Evolutionary conservation across 2,329 filamentous ascomycete genomes (phyloP).

Genomic region (Gyromitra esculenta): DNA sequence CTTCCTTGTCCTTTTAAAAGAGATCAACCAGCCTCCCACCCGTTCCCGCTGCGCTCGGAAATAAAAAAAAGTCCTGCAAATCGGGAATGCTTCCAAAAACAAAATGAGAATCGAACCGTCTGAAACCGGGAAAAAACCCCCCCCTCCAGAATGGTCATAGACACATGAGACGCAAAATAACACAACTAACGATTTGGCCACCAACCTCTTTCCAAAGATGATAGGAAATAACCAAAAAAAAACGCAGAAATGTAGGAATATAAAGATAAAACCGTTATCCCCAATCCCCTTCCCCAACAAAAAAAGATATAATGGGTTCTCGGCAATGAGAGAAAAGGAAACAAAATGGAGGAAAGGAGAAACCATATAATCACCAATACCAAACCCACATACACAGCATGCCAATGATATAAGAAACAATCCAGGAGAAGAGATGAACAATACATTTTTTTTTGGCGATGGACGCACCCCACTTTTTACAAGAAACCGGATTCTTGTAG

Average conservation of each 20-base stretch:
- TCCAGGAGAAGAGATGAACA: slow-evolving; percentile 42
- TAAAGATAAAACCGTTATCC: slow-evolving; percentile 46
- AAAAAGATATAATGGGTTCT: slow-evolving; percentile 46
- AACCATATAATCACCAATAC: slow-evolving; percentile 48
- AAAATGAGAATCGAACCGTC: slow-evolving; percentile 42
- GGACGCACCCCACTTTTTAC: slow-evolving; percentile 42
- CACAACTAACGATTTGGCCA: slow-evolving; percentile 46
- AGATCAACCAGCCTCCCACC: slow-evolving; percentile 31
- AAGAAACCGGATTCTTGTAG: slow-evolving; percentile 58
- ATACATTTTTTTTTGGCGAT: slow-evolving; percentile 34
- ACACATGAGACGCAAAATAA: slow-evolving; percentile 48
- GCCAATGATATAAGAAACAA: slow-evolving; percentile 47
- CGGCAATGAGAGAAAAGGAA: slow-evolving; percentile 37
- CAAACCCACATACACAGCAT: slow-evolving; percentile 46
- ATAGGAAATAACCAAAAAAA: slow-evolving; percentile 33
- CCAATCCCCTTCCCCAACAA: slow-evolving; percentile 42
- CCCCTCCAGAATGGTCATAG: slow-evolving; percentile 41
- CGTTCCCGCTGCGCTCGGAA: slow-evolving; percentile 14
- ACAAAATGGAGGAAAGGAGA: slow-evolving; percentile 40
- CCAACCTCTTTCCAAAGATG: slow-evolving; percentile 40
- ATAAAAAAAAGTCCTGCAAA: slow-evolving; percentile 26
- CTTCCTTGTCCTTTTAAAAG: slow-evolving; percentile 27
- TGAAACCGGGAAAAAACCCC: slow-evolving; percentile 36
- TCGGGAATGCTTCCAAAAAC: slow-evolving; percentile 36
- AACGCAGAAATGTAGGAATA: slow-evolving; percentile 33